Evolutionary conservation across 345 rosid species (phyloP), one percentile per base, ranked within the genome.

Genomic region (Triadica sebifera): DNA sequence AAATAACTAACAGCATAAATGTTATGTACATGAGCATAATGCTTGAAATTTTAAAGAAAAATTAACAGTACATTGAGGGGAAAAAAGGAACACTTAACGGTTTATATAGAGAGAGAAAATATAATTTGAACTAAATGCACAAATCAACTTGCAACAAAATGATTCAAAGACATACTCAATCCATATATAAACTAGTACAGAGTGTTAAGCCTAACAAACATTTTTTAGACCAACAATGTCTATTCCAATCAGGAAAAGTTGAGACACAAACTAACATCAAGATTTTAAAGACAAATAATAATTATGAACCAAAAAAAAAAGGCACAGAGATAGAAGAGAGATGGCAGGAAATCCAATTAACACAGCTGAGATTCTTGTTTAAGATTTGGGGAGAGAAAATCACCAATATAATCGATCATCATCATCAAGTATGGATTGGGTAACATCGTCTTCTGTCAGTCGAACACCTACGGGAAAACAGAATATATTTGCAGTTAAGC

Each of bases 321-420:
- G 29, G 22, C 8, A 56, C 13, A 41, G 13, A 50, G 17, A 58
- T 59, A 16, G 20, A 15, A 71, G 3, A 0, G 38, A 58, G 22
- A 59, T 13, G 25, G 43, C 41, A 46, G 52, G 74, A 71, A 58
- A 12, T 43, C 43, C 53, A 46, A 55, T 45, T 57, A 43, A 59
- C 17, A 59, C 24, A 10, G 67, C 56, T 45, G 10, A 69, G 45
- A 29, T 22, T 57, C 49, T 59, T 12, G 25, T n/a, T 68, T 20
- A 61, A 38, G 43, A 75, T 64, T 37, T 70, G 79, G 34, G 1
- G 72, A 75, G 79, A 69, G 65, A 74, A 74, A 66, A 65, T 64
- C 85, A 87, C 90, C 90, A 87, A 77, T 85, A 85, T 60, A 87
- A 78, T 69, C 90, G 82, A 77, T 87, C 90, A 19, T 80, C 85